Evolutionary conservation across 2,329 filamentous ascomycete genomes (phyloP), one percentile per base, ranked within the genome.

Genomic region (Mariannaea sp.): DNA sequence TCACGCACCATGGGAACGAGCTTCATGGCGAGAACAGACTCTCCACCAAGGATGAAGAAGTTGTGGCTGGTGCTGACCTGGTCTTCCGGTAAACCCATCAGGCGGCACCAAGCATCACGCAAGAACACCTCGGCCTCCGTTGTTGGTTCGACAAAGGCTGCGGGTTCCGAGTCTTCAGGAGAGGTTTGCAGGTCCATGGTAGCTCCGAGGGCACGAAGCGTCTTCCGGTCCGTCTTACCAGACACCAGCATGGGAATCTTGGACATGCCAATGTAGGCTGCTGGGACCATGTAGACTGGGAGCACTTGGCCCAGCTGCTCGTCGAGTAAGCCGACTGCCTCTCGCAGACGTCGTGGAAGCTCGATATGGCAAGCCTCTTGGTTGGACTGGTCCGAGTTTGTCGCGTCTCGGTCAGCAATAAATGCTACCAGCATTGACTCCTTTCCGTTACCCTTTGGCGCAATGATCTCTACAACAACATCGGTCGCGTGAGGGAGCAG

Each of bases 11-110:
- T 65, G 0, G 77, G 71, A 0, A 79, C 77, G 0, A 81, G 68
- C 55, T 72, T 75, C 78, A 81, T 81, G 2, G 79, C 78, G 3
- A 71, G 70, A 4, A 81, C 69, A 0, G 79, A 81, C 62, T 81
- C 77, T 7, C 79, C 77, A 1, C 77, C 77, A 0, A 79, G 70
- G 1, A 69, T 71, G 57, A 80, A 74, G 70, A 80, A 80, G 65
- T 72, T 74, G 55, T 76, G 73, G 0, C 70, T 64, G 0, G 70
- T 65, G 1, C 71, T 66, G 39, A 77, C 59, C 5, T 62, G 55
- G 1, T 72, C 68, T 1, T 64, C 41, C 10, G 72, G 68, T 0
- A 68, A 57, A 6, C 69, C 68, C 1, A 77, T 67, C 0, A 76
- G 54, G 7, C 67, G 65, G 38, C 60, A 58, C 75, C 75, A 77